phyloP scores from a whole-genome alignment of 192 early-diverging fungal species.

The Rhizoclosmatium sp. region DNA sequence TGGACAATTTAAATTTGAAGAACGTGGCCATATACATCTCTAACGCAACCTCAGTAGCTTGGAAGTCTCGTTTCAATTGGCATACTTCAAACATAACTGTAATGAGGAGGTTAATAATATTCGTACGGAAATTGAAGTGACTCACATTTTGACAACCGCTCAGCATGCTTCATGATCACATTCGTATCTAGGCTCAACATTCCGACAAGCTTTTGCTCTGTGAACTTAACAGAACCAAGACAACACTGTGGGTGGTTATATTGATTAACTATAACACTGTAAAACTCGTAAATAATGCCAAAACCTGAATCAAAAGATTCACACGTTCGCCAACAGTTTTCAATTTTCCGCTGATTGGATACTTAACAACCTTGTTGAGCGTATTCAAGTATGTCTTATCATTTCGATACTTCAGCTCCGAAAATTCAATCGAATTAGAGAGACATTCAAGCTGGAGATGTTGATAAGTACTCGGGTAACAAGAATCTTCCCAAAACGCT shows the following conservation, averaged over 20 bases:
- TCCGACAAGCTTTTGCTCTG: conserved; percentile 26
- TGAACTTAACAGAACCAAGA: conserved; percentile 44
- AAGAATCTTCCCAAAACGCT: conserved; percentile 16
- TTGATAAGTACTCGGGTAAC: conserved; percentile 9
- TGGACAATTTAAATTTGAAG: not conserved
- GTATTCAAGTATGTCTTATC: conserved; percentile 57
- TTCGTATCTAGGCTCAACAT: conserved; percentile 35
- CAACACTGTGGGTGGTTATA: conserved; percentile 37
- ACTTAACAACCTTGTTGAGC: conserved; percentile 54
- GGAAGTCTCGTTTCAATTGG: conserved; percentile 36
- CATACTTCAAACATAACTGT: conserved; percentile 49
- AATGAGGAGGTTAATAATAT: conserved; percentile 6
- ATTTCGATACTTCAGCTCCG: conserved; percentile 40
- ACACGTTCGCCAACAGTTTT: conserved; percentile 52
- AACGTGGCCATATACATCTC: conserved; percentile 44
- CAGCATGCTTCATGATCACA: conserved; percentile 40
- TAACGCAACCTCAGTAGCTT: conserved; percentile 36
- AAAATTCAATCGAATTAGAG: conserved; percentile 58
- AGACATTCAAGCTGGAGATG: conserved; percentile 52
- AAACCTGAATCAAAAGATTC: conserved; percentile 62
- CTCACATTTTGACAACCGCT: conserved; percentile 49
- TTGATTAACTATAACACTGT: not conserved
- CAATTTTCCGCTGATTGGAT: conserved; percentile 48
- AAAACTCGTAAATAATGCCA: not conserved
- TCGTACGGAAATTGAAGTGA: not conserved